A percentile compares a stretch with the other conserved stretches of the same genome.
phyloP scores from a whole-genome alignment of 148 eudicot genomes.

The Amaranthus hypochondriacus region DNA sequence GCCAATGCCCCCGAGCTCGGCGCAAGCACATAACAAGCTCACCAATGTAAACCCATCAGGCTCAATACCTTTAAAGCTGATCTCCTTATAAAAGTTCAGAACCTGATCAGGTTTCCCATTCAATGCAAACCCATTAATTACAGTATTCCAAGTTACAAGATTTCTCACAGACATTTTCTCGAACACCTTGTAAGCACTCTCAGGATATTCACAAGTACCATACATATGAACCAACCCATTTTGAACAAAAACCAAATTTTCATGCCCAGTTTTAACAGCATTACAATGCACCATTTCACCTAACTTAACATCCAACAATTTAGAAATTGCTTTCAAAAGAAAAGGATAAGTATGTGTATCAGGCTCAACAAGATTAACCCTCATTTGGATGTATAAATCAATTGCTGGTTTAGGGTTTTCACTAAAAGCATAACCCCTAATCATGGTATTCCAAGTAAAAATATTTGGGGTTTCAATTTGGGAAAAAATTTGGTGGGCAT shows the following conservation, averaged over 20 bases:
- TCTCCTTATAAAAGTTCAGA: slow-evolving; percentile 45
- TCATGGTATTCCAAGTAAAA: slow-evolving; percentile 73
- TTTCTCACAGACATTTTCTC: slow-evolving; percentile 59
- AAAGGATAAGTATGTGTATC: slow-evolving; percentile 79
- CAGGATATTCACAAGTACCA: slow-evolving; percentile 45
- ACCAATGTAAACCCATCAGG: slow-evolving; percentile 88
- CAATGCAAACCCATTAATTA: slow-evolving; percentile 66
- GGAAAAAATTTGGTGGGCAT: slow-evolving; percentile 45
- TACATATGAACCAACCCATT: slow-evolving; percentile 67
- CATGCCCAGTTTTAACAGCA: slow-evolving; percentile 50
- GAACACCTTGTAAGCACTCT: slow-evolving; percentile 67
- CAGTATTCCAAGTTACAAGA: slow-evolving; percentile 80
- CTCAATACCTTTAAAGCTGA: slow-evolving; percentile 49
- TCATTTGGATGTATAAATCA: slow-evolving; percentile 39
- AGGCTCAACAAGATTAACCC: slow-evolving; percentile 27
- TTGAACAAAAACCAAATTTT: slow-evolving; percentile 47
- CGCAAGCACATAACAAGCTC: slow-evolving; percentile 73
- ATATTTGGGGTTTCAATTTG: slow-evolving; percentile 56
- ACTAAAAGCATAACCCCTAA: slow-evolving; percentile 74
- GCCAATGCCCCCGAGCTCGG: slow-evolving; percentile 75
- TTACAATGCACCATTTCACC: slow-evolving; percentile 62
- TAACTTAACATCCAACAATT: slow-evolving; percentile 39
- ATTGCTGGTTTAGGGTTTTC: slow-evolving; percentile 48
- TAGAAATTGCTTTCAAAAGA: slow-evolving; percentile 58
- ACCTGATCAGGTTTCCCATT: slow-evolving; percentile 64